A percentile compares a stretch with the other conserved stretches of the same genome.
Conservation (phyloP, 805 yeast species). For the Kodamaea restingae region DNA sequence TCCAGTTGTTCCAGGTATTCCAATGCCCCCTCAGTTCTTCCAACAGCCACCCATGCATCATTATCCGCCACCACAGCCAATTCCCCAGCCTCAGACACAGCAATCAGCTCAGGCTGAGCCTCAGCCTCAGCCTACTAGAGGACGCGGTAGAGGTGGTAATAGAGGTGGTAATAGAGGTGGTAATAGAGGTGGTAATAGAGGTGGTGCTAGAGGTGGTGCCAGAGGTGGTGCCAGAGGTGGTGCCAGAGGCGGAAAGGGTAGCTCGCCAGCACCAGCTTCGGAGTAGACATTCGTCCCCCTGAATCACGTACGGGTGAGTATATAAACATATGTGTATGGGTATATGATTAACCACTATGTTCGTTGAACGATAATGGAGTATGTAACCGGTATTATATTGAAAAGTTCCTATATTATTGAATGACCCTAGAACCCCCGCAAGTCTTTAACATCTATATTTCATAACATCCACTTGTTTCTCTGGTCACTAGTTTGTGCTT, state of each 20-base stretch:
- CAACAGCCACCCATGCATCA: slow-evolving; percentile 13
- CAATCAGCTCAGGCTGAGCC: neutral
- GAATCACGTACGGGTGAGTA: too few relatives aligned
- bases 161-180: slow-evolving; percentile 9
- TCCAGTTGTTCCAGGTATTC: slow-evolving; percentile 36
- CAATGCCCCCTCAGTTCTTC: slow-evolving; percentile 34
- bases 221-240: neutral
- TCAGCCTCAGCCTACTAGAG: slow-evolving; percentile 17
- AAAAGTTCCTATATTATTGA: too few relatives aligned
- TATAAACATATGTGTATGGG: too few relatives aligned
- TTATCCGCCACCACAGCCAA: slow-evolving; percentile 3
- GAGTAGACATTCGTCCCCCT: too few relatives aligned
- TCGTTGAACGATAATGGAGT: neutral
- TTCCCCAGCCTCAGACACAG: neutral
- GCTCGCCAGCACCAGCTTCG: too few relatives aligned
- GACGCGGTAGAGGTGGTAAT: slow-evolving; percentile 17
- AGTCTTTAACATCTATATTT: too few relatives aligned
- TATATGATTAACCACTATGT: too few relatives aligned
- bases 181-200: slow-evolving; percentile 10
- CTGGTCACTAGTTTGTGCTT: too few relatives aligned
- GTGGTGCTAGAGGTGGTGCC: slow-evolving; percentile 6
- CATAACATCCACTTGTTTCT: too few relatives aligned
- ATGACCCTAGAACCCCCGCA: too few relatives aligned
- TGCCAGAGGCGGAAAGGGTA: neutral
- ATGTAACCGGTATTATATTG: too few relatives aligned